A percentile compares a stretch with the other conserved stretches of the same genome.
phyloP scores from a whole-genome alignment of 106 monocot species.

The Phalaenopsis aphrodite region DNA sequence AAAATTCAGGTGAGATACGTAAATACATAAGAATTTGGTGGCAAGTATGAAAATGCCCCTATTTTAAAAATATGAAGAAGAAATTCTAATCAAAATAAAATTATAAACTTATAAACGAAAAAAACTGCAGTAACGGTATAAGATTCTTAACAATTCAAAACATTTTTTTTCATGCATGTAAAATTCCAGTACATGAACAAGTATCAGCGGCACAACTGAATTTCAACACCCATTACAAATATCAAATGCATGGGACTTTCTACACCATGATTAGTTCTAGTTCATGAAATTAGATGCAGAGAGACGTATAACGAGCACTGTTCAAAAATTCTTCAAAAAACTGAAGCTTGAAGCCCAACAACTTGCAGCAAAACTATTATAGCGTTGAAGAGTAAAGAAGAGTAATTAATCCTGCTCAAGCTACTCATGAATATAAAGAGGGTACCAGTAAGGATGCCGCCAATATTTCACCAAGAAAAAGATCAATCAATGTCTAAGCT shows the following conservation, averaged over 20 bases:
- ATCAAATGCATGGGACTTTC: neutral
- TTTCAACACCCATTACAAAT: neutral
- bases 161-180: neutral
- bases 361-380: slow-evolving; percentile 1
- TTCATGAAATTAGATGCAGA: neutral
- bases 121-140: neutral
- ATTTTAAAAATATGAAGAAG: neutral
- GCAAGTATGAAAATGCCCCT: no score
- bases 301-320: neutral
- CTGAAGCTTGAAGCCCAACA: neutral
- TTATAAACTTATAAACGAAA: neutral
- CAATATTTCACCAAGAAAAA: slow-evolving; percentile 1
- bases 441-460: neutral
- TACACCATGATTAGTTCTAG: neutral
- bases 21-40: no score
- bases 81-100: neutral
- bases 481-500: slow-evolving; percentile 15
- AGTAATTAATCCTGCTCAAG: neutral
- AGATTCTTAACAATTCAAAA: neutral
- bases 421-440: neutral
- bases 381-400: neutral
- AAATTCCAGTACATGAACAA: neutral
- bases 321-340: neutral
- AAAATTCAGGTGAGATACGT: no score
- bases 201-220: neutral